Base-by-base conservation (phyloP, 148 eudicot genomes). In the Pharnaceum exiguum region DNA sequence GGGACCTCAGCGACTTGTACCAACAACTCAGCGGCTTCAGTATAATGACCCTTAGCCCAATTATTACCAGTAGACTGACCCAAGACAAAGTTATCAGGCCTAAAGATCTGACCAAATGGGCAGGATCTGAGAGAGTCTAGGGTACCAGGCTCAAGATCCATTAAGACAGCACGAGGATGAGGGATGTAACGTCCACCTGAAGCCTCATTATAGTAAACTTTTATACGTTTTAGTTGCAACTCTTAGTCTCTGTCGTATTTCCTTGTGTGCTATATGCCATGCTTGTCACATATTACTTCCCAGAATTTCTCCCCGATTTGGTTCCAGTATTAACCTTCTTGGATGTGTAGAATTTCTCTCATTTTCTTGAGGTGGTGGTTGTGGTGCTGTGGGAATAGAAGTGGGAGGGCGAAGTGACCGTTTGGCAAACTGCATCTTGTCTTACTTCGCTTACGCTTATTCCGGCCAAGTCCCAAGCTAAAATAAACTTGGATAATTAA, bases 61-160 rank as follows among this genome's bases (percentile, higher is more conserved):
- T 47, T 47, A 10, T 47, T 47, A 22, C 51, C 51, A 47, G 51
- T 30, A 47, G 51, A 47, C 16, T 47, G 51, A 47, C 51, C 51
- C 23, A 47, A 47, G 29, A 47, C 51, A 24, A 47, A 47, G 51
- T 47, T 47, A 47, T 47, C 51, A 10, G 51, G 51, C 2, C 51
- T 27, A 30, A 47, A 47, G 2, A 47, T 47, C 30, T 47, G 51
- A n/a, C 51, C 51, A 47, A 22, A 47, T 24, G 51, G 51, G 23
- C 51, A 27, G 56, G 78, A 73, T 22, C 82, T 67, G 18, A 77
- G 75, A 73, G 77, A 73, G 69, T 77, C 82, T 78, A 77, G 73
- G 55, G 82, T 77, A 30, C 82, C 82, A 30, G 82, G 82, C 70
- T 77, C 82, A 16, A 77, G 75, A 62, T 77, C 82, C 82, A 77